These are phyloP conservation scores for Lepidopterella palustris DNA, from an alignment of 495 filamentous ascomycete species.

Conservation along the genomic window DNA sequence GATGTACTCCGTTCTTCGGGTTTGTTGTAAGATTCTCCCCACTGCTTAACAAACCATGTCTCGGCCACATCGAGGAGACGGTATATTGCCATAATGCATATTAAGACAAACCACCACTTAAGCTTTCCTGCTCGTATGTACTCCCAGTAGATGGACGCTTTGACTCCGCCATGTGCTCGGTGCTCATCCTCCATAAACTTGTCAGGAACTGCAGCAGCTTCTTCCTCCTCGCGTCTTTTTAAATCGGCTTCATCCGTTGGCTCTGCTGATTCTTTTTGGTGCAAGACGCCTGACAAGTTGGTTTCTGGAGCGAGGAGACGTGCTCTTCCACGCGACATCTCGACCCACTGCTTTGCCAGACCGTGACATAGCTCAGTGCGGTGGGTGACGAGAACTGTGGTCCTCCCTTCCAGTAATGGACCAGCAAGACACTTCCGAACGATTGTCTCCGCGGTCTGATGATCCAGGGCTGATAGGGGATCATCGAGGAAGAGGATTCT, in stretches of 20 bases:
- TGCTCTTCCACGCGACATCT: conserved; percentile 53
- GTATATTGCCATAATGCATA: conserved; percentile 52
- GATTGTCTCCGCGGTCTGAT: conserved; percentile 69
- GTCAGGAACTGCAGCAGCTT: conserved; percentile 51
- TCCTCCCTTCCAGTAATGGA: conserved; percentile 54
- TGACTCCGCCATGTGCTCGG: conserved; percentile 67
- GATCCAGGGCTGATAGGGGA: conserved; percentile 47
- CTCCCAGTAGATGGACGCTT: conserved; percentile 68
- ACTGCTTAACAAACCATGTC: conserved; percentile 77
- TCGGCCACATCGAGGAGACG: conserved; percentile 55
- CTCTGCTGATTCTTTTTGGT: conserved; percentile 17
- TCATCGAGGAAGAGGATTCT: conserved; percentile 38
- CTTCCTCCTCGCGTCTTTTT: conserved; percentile 39
- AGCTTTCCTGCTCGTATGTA: conserved; percentile 73
- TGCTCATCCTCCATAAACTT: conserved; percentile 81
- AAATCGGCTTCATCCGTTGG: conserved; percentile 26
- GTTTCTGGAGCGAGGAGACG: conserved; percentile 40
- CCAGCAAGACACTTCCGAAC: conserved; percentile 61
- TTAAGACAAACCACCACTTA: conserved; percentile 59
- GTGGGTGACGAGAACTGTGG: conserved; percentile 70
- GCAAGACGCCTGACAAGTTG: conserved; percentile 27
- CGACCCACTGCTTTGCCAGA: conserved; percentile 61
- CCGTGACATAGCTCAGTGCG: conserved; percentile 60
- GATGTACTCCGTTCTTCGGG: conserved; percentile 19
- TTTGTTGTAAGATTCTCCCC: conserved; percentile 68